Evolutionary conservation across 495 filamentous ascomycete genomes (phyloP), one percentile per base, ranked within the genome.

Genomic region (Thermochaetoides thermophila): DNA sequence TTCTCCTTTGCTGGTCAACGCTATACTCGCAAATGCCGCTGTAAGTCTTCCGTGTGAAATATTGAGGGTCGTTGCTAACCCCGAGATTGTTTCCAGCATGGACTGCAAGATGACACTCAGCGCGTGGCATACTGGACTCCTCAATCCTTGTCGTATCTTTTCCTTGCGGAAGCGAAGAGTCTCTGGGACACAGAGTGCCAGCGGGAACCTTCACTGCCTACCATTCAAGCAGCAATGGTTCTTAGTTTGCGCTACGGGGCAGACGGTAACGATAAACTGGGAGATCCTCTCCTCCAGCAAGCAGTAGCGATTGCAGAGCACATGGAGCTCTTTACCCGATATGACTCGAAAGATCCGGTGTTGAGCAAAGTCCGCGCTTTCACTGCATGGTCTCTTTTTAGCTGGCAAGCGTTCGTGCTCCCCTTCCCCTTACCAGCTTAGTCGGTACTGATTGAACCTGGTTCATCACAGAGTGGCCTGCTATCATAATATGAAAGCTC

Each of bases 81-180:
- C n/a, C n/a, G n/a, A n/a, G n/a, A n/a, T 45, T 17, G 10, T 16
- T 48, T 43, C 34, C 34, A 43, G 20, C 45, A 44, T 7, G 51
- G 49, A 0, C 17, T 57, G 17, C 33, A 38, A 5, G 28, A 46
- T 21, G 32, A 34, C 22, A 21, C 32, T 18, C 21, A 26, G 27
- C 53, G 55, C 7, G 44, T 38, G 16, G 49, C 53, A 25, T 55
- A 46, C 18, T 60, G 57, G 57, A 42, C 53, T 16, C 52, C 55
- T 0, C 39, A 50, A 10, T 48, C 41, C 2, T 41, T 59, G 4
- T 40, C 45, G 2, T 60, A 60, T 27, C 42, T 45, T 21, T 59
- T 60, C 19, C 35, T 53, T 1, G 54, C 53, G 16, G 57, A 60
- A 34, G 52, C 57, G 7, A 57, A 46, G 29, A 48, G 57, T 18